Evolutionary conservation across 257 asterid species (phyloP), one percentile per base, ranked within the genome.

Genomic region (Thymus mandschuricus): DNA sequence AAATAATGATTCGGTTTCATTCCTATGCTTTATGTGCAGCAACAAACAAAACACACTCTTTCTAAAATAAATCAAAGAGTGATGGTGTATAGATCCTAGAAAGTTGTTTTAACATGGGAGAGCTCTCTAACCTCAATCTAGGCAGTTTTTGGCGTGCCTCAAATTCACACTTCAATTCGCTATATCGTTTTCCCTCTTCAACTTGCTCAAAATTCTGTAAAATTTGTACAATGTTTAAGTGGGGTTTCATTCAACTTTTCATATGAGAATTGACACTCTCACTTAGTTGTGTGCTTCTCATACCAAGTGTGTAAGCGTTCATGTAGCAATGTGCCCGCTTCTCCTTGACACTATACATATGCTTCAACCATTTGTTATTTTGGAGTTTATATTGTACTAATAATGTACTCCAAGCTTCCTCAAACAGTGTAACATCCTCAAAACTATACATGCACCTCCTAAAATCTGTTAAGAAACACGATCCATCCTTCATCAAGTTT

Each of bases 401-500:
- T 34, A 38, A 21, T 12, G 7, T 61, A 15, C 31, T 40, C 51
- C 15, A 15, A 11, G 45, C 41, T 21, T 21, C 21, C 21, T 21
- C 21, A 21, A 21, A 21, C 21, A 21, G 21, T 0, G 21, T 21
- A 21, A 0, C 15, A 0, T 59, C 64, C 30, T 33, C 64, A 31
- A 59, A 13, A 9, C 44, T 13, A 30, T 59, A 59, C 44, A 58
- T 58, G 33, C 64, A 58, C 44, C 64, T 54, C 11, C 40, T 61
- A 38, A 61, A 61, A 61, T n/a, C 12, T 11, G n/a, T 8, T 40
- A 61, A 61, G 66, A 61, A 60, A 40, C 30, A 38, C 15, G n/a
- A 61, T 38, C 66, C 30, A 4, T 61, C 66, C n/a, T 61, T 61
- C 50, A 61, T 61, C 49, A n/a, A 21, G 21, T 21, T 21, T 21